These are phyloP conservation scores for Yamadazyma atmosphaerica DNA, from an alignment of 1,139 yeast genomes.

Conservation along the genomic window DNA sequence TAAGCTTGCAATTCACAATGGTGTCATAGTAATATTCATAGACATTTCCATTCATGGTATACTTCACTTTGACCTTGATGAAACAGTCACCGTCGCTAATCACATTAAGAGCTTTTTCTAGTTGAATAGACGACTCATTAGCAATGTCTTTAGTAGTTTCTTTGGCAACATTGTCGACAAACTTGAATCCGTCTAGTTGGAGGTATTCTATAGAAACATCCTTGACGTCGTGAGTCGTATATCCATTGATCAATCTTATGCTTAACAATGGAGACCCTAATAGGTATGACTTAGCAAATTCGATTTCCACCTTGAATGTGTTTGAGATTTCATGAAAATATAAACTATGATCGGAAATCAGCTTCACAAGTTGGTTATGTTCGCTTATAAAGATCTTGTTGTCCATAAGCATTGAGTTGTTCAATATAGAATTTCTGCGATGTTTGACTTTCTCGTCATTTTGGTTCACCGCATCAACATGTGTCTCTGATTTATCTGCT, in stretches of 20 bases:
- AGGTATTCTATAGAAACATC: conserved; percentile 10
- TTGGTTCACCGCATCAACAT: background rate
- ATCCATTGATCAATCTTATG: conserved; percentile 9
- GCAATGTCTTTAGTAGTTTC: conserved; percentile 2
- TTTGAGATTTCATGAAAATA: conserved; percentile 11
- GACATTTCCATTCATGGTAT: conserved; percentile 21
- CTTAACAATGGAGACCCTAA: conserved; percentile 13
- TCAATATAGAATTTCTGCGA: conserved; percentile 10
- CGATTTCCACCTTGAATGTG: conserved; percentile 9
- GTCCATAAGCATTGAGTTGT: conserved; percentile 11
- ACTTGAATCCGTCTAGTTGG: conserved; percentile 8
- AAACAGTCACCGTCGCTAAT: conserved; percentile 17
- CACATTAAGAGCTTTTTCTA: conserved; percentile 22
- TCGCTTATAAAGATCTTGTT: background rate
- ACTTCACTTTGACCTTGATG: conserved; percentile 30
- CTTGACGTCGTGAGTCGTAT: conserved; percentile 3
- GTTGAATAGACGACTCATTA: background rate
- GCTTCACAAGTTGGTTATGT: background rate
- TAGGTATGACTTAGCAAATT: conserved; percentile 5
- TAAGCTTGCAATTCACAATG: conserved; percentile 51
- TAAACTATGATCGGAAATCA: conserved; percentile 3
- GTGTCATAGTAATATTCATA: conserved; percentile 26
- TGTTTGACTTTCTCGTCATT: background rate
- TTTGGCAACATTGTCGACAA: background rate
- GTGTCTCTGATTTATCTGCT: background rate